Percentiles rank a stretch among this genome's conserved stretches.
phyloP scores from a whole-genome alignment of 495 filamentous ascomycete species.

The Sordaria brevicollis region DNA sequence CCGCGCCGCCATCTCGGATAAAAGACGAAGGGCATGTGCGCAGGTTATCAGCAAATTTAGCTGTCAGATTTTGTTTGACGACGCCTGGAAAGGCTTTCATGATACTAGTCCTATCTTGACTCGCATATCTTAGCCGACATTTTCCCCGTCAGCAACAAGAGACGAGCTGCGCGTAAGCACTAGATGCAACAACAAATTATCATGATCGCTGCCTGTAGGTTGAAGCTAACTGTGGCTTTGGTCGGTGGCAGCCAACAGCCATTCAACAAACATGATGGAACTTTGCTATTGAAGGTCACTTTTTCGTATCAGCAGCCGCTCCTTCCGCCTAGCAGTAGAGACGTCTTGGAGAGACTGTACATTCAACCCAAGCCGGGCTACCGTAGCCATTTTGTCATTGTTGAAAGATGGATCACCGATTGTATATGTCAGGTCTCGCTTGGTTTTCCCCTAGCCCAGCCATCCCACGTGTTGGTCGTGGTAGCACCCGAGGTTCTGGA shows the following conservation, averaged over 20 bases:
- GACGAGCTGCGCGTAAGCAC: not conserved
- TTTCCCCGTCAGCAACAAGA: not conserved
- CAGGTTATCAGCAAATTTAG: not conserved
- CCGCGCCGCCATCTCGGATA: not conserved
- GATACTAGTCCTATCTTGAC: no score
- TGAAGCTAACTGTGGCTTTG: not conserved
- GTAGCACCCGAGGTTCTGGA: not conserved
- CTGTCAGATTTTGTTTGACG: not conserved
- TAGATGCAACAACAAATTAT: not conserved
- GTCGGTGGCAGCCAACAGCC: not conserved
- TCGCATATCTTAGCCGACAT: not conserved
- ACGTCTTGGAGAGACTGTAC: no score
- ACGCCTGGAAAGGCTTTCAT: no score
- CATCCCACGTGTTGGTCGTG: not conserved
- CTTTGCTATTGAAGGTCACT: no score
- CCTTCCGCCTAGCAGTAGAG: not conserved
- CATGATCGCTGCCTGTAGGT: not conserved
- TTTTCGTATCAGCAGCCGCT: not conserved
- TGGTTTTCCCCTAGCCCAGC: not conserved
- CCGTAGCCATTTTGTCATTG: not conserved
- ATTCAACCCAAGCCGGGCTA: not conserved
- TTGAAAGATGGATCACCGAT: not conserved
- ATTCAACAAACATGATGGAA: no score
- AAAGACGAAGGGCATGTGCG: not conserved
- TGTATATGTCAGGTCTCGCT: not conserved